Conservation (phyloP, 148 eudicot species). For the Chenopodium suecicum region DNA sequence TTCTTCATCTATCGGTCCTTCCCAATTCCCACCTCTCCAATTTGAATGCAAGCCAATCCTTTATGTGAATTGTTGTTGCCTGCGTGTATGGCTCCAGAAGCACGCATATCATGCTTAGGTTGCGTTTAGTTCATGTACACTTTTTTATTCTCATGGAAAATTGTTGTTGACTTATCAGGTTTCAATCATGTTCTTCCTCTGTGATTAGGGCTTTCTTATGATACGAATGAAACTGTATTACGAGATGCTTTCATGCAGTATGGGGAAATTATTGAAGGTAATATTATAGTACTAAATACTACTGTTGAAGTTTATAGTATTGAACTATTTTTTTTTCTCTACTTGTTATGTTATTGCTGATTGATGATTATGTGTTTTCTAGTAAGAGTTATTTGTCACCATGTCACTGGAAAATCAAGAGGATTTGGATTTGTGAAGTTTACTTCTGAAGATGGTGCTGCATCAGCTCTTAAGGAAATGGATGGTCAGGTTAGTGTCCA, state of each 20-base stretch:
- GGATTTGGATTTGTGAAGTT: conserved; percentile 76
- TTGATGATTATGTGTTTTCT: conserved; percentile 2
- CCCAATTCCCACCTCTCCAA: too few relatives aligned
- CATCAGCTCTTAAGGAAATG: conserved; percentile 58
- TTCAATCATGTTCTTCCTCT: background rate
- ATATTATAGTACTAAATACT: background rate
- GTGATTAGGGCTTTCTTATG: conserved; percentile 62
- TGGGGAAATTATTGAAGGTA: conserved; percentile 72
- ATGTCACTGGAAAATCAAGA: conserved; percentile 59
- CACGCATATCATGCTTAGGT: background rate
- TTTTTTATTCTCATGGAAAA: background rate
- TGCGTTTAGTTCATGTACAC: background rate
- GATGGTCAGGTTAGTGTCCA: conserved; percentile 48
- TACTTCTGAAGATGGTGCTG: conserved; percentile 50
- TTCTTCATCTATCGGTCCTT: background rate
- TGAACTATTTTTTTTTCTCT: background rate
- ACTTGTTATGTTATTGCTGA: background rate
- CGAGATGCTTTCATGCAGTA: conserved; percentile 56
- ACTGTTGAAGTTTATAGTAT: background rate
- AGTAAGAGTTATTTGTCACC: conserved; percentile 73
- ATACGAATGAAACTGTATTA: conserved; percentile 62
- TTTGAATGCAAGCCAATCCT: background rate
- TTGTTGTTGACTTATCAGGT: background rate
- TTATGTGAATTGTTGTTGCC: too few relatives aligned
- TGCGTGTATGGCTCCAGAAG: too few relatives aligned